Base-by-base conservation (phyloP, 768 basidiomycete genomes). In the Kwoniella bestiolae region DNA sequence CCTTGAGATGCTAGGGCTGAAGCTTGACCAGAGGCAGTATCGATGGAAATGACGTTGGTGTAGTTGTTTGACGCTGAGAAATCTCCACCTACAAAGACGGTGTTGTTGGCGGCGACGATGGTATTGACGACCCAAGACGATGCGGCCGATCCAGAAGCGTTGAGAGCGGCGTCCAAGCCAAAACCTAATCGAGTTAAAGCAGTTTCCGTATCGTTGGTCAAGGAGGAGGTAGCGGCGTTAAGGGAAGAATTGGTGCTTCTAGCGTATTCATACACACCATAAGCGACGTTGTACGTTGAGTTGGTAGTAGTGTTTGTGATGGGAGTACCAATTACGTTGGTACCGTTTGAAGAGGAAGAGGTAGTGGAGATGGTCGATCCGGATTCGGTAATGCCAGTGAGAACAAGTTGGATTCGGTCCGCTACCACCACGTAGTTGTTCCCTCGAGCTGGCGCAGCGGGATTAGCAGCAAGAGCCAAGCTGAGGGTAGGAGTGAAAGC, bases 261-360 rank as follows among this genome's bases (percentile, higher is more conserved):
- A 25, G 89, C 87, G 91, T 91, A 98, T 79, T 98, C 95, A 68
- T 91, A 89, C 71, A 96, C 88, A 12, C 95, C 95, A 75, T 91
- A 94, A 2, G 88, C 87, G 23, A 78, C 83, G 7, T 68, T 57
- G 14, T 62, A 63, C 9, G 71, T 63, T 8, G 67, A 50, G 56
- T 72, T 72, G 58, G 46, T n/a, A 35, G 66, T 70, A 5, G 70
- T 65, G 25, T 69, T 65, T 45, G 67, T 59, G 74, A 80, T 35
- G 12, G 79, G 72, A 26, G 82, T 79, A 2, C 81, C 77, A 59
- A 14, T 29, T 6, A 47, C 29, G 53, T 9, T 49, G 2, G 69
- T 71, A 35, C 73, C 66, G 53, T 72, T 68, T 21, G 46, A 25
- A 25, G 53, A 44, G 5, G 60, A 46, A 2, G 60, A 56, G 32